phyloP scores from a whole-genome alignment of 768 basidiomycete species.

The Pholiota conissans region DNA sequence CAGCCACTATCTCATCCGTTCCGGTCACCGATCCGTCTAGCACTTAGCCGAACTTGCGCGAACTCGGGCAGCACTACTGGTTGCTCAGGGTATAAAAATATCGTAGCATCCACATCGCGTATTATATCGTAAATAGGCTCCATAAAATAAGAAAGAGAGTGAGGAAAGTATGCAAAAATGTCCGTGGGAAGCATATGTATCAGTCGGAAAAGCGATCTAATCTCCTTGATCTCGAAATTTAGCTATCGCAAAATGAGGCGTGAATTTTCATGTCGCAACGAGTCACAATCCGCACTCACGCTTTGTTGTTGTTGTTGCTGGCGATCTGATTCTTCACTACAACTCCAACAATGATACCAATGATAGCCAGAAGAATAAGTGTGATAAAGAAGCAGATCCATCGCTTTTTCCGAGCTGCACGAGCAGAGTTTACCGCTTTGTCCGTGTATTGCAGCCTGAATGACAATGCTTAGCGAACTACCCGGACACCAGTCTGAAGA shows the following conservation, averaged over 20 bases:
- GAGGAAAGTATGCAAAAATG: constrained; percentile 4
- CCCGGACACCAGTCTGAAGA: background rate
- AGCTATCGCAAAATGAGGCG: constrained; percentile 8
- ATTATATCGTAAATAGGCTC: constrained; percentile 6
- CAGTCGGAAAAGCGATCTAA: constrained; percentile 7
- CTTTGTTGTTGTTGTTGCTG: constrained; percentile 25
- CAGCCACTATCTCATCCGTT: constrained; percentile 15
- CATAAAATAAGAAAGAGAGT: constrained; percentile 9
- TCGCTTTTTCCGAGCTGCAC: constrained; percentile 89
- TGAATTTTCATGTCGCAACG: background rate
- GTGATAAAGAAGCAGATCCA: constrained; percentile 92
- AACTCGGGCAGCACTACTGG: background rate
- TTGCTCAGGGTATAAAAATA: constrained; percentile 13
- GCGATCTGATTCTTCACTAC: constrained; percentile 45
- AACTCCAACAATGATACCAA: constrained; percentile 62
- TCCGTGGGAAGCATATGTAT: constrained; percentile 13
- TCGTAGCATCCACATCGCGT: constrained; percentile 10
- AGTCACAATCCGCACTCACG: constrained; percentile 25
- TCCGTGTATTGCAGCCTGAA: constrained; percentile 77
- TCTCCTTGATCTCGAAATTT: background rate
- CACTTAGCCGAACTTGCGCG: background rate
- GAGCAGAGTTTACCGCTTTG: constrained; percentile 84
- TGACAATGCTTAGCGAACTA: background rate
- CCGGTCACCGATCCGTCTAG: constrained; percentile 18
- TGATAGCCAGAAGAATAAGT: constrained; percentile 65